Evolutionary conservation across 441 rosid genomes (phyloP).

Genomic region (Gossypium gossypioides): DNA sequence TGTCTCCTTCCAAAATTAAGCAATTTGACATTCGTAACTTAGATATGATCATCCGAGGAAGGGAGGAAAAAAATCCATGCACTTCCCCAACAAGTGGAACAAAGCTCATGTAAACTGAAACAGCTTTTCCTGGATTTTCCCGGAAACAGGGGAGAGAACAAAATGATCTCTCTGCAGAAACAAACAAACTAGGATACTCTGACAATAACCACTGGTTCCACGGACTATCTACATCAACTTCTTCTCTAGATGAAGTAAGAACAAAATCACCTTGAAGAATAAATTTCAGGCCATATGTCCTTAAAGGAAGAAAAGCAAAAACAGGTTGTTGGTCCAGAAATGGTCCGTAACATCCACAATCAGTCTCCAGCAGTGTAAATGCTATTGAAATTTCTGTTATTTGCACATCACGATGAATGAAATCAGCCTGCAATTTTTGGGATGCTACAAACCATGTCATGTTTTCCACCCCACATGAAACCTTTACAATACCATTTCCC

Average conservation of each 20-base stretch:
- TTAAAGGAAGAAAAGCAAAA: constrained; percentile 94
- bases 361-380: constrained; percentile 65
- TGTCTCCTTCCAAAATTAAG: constrained; percentile 73
- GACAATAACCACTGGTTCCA: constrained; percentile 96
- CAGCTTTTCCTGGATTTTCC: constrained; percentile 73
- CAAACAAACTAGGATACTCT: constrained; percentile 69
- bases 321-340: constrained; percentile 74
- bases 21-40: constrained; percentile 63
- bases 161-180: constrained; percentile 53
- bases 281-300: constrained; percentile 95
- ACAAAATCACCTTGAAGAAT: constrained; percentile 92
- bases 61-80: constrained; percentile 82
- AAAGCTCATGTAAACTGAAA: constrained; percentile 73
- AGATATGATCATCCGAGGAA: constrained; percentile 68
- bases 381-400: constrained; percentile 79
- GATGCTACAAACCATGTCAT: constrained; percentile 95
- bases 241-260: constrained; percentile 97
- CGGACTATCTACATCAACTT: constrained; percentile 87
- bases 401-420: constrained; percentile 53
- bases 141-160: constrained; percentile 78
- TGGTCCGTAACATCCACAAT: constrained; percentile 52
- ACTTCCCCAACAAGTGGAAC: constrained; percentile 90
- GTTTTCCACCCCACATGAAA: constrained; percentile 62
- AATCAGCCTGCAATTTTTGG: constrained; percentile 49
- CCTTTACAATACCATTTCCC: constrained; percentile 67